Evolutionary conservation across 2,329 filamentous ascomycete species (phyloP), one percentile per base, ranked within the genome.

Genomic region (Ophiostoma sp.): DNA sequence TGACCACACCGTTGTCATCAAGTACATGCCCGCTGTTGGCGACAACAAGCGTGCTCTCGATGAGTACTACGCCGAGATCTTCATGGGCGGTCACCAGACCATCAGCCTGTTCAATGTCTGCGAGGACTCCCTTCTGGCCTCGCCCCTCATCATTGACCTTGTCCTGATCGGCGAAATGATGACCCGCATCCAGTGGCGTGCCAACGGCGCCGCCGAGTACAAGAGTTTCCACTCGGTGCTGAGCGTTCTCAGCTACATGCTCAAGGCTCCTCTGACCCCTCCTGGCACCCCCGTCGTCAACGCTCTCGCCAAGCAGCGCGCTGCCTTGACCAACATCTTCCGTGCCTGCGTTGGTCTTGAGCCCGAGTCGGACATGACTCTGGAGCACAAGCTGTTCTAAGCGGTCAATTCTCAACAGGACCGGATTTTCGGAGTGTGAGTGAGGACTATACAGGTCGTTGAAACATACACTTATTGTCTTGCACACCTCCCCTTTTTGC

Each of bases 1-100:
- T 1, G 95, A 99, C 82, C 96, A 99, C 87, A 97, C 93, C 74
- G 96, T 99, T 74, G 96, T 99, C 78, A 99, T 99, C 90, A 99
- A 99, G 90, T 99, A 99, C 87, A 97, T 99, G 95, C 96, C 96
- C 48, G 94, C 95, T 76, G 96, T 99, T 68, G 96, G 96, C 76
- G 96, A 99, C 85, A 97, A 98, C 89, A 99, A 99, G 90, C 94
- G 96, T 81, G 96, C 96, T 72, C 88, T 99, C 72, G 96, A 99
- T 80, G 96, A 99, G 88, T 99, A 99, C 89, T 98, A 98, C 79
- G 96, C 94, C 72, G 95, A 99, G 88, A 98, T 99, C 84, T 99
- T 99, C 89, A 89, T 98, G 85, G 96, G 96, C 77, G 96, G 96
- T 57, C 96, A 98, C 85, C 96, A 99, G 87, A 98, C 94, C 79